Percentiles rank a stretch among this genome's conserved stretches.
Conservation (phyloP, 768 basidiomycete species). For the Tricholoma sp. region DNA sequence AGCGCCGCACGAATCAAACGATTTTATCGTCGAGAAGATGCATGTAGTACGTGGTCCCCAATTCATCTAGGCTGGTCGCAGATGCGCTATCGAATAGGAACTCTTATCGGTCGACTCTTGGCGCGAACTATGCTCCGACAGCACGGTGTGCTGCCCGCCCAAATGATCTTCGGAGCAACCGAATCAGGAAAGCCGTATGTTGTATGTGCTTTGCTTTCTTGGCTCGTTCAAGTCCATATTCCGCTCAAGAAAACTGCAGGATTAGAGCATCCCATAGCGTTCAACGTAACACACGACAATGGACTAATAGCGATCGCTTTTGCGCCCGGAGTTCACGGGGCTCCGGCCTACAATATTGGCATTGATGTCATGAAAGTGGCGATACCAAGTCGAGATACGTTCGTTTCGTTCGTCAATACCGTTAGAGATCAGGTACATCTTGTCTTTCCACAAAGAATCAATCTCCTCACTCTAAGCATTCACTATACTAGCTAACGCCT, state of each 20-base stretch:
- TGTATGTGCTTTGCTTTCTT: conserved; percentile 32
- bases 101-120: conserved; percentile 72
- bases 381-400: conserved; percentile 52
- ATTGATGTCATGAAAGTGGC: conserved; percentile 80
- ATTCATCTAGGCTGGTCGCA: background rate
- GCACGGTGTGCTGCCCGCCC: conserved; percentile 42
- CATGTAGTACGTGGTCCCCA: conserved; percentile 53
- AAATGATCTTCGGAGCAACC: conserved; percentile 53
- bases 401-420: conserved; percentile 56
- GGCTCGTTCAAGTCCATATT: background rate
- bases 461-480: conserved; percentile 4
- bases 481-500: conserved; percentile 33
- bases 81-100: conserved; percentile 39
- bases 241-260: conserved; percentile 38
- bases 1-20: conserved; percentile 53
- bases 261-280: conserved; percentile 56
- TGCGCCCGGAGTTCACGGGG: conserved; percentile 35
- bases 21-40: conserved; percentile 70
- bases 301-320: conserved; percentile 66
- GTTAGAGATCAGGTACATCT: conserved; percentile 58
- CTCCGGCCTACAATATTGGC: conserved; percentile 60
- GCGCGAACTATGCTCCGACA: conserved; percentile 58
- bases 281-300: conserved; percentile 82
- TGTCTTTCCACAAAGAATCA: background rate
- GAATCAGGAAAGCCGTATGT: conserved; percentile 73